Evolutionary conservation across 371 early-diverging fungal genomes (phyloP).

Genomic region (Lichtheimia ornata): DNA sequence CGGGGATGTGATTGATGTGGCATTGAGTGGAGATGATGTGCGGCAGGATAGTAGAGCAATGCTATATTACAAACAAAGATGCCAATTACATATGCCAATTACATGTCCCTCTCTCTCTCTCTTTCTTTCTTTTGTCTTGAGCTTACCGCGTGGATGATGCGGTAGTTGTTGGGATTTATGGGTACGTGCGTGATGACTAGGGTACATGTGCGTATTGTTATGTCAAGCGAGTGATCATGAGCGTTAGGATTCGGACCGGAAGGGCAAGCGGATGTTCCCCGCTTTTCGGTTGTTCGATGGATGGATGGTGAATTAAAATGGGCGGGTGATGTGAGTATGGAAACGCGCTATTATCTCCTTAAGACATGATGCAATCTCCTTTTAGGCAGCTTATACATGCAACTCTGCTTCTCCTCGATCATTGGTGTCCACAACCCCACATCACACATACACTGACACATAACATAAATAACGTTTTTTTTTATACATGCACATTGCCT

Average conservation of each 20-base stretch:
- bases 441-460: not conserved
- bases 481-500: not conserved
- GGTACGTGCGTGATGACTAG: not conserved
- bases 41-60: not conserved
- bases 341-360: not conserved
- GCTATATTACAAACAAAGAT: not conserved
- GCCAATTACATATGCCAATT: not conserved
- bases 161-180: not conserved
- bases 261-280: not conserved
- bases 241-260: not conserved
- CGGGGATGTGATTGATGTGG: no score
- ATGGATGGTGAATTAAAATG: no score
- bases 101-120: not conserved
- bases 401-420: slow-evolving; percentile 2
- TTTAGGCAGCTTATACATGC: not conserved
- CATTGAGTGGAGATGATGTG: not conserved
- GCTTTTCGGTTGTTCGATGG: not conserved
- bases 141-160: no score
- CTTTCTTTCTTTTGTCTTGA: no score
- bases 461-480: not conserved
- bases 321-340: no score
- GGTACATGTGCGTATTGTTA: not conserved
- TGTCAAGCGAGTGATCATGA: slow-evolving; percentile 1
- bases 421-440: not conserved
- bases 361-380: slow-evolving; percentile 4